A percentile compares a stretch with the other conserved stretches of the same genome.
These are phyloP conservation scores for Chytridium lagenaria DNA, from an alignment of 371 early-diverging fungal genomes.

Conservation along the genomic window DNA sequence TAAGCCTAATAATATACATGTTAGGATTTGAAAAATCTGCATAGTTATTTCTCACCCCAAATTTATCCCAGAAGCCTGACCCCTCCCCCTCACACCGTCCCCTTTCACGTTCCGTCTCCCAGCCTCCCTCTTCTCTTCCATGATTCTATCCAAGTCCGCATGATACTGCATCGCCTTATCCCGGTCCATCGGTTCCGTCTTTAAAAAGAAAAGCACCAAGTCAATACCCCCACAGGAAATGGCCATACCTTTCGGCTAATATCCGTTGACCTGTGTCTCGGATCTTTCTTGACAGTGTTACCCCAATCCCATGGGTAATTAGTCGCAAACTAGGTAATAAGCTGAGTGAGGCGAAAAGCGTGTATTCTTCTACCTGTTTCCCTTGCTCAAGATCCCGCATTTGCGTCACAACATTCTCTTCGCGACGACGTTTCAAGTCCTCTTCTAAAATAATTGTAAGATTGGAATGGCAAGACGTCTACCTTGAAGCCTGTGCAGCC, in stretches of 20 bases:
- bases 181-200: constrained; percentile 6
- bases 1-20: no score
- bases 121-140: not conserved
- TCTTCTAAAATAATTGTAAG: not conserved
- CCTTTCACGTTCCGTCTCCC: not conserved
- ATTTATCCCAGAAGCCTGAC: not conserved
- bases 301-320: constrained; percentile 22
- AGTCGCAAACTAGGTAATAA: constrained; percentile 5
- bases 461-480: not conserved
- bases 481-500: constrained; percentile 9
- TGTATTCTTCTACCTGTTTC: not conserved
- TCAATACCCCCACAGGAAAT: not conserved
- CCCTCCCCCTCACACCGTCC: not conserved
- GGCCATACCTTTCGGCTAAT: constrained; percentile 18
- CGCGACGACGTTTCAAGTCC: constrained; percentile 1
- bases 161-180: constrained; percentile 16
- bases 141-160: constrained; percentile 6
- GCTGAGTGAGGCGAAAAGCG: not conserved
- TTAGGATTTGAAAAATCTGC: no score
- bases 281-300: constrained; percentile 5
- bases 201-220: not conserved
- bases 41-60: no score
- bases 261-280: constrained; percentile 12
- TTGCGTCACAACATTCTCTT: not conserved
- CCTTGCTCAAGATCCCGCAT: constrained; percentile 9